Evolutionary conservation across 1,284 basidiomycete genomes (phyloP).

Genomic region (Porodaedalea pini): DNA sequence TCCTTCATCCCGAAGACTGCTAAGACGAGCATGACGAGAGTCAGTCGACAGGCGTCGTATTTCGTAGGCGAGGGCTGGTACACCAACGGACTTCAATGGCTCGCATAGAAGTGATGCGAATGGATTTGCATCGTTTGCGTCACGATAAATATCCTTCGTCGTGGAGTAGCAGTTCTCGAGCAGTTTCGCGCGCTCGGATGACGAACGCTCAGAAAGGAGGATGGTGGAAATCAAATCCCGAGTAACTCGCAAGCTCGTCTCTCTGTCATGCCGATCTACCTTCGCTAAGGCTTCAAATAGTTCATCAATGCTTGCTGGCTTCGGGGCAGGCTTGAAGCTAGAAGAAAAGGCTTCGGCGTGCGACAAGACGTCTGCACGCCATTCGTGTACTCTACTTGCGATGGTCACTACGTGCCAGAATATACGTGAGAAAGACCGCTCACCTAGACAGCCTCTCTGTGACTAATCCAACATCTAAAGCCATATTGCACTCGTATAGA

Average conservation of each 20-base stretch:
- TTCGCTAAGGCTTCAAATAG: background rate
- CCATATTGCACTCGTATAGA: too few species aligned
- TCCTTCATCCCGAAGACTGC: too few species aligned
- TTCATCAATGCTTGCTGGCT: background rate
- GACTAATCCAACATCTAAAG: too few species aligned
- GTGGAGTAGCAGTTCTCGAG: background rate
- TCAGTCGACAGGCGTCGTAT: background rate
- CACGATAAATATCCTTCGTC: background rate
- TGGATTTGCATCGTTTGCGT: background rate
- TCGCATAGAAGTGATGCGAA: slow-evolving; percentile 2
- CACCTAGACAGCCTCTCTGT: too few species aligned
- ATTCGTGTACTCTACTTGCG: background rate
- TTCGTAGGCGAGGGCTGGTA: slow-evolving; percentile 1
- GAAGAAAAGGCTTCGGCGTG: background rate
- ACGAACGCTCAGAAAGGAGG: background rate
- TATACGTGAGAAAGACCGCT: too few species aligned
- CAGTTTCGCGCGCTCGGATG: background rate
- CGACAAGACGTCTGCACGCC: background rate
- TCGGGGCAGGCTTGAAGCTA: background rate
- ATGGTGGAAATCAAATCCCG: background rate
- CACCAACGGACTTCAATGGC: background rate
- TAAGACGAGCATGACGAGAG: too few species aligned
- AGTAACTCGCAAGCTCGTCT: background rate
- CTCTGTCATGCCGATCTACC: background rate
- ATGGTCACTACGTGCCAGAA: too few species aligned